Evolutionary conservation across 495 filamentous ascomycete species (phyloP).

Genomic region (Penicillium nucicola): DNA sequence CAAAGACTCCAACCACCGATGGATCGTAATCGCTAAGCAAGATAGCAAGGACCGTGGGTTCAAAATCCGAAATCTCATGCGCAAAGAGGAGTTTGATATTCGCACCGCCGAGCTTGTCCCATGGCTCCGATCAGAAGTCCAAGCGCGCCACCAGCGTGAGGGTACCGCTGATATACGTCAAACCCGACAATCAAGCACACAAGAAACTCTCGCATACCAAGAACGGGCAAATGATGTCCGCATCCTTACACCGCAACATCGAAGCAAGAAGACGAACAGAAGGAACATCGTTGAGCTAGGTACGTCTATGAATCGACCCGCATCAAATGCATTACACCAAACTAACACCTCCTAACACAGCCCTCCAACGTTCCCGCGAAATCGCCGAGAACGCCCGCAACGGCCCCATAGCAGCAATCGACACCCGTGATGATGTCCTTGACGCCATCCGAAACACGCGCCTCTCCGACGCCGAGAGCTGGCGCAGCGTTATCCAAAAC

Average conservation of each 20-base stretch:
- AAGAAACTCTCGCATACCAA: slow-evolving; percentile 30
- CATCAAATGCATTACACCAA: neutral
- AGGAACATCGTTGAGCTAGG: slow-evolving; percentile 77
- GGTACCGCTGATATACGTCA: slow-evolving; percentile 45
- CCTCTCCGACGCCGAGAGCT: slow-evolving; percentile 79
- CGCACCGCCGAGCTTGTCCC: slow-evolving; percentile 68
- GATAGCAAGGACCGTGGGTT: slow-evolving; percentile 64
- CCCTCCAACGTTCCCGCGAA: slow-evolving; percentile 59
- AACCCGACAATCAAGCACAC: slow-evolving; percentile 44
- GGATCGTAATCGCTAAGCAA: slow-evolving; percentile 84
- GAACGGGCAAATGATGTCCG: slow-evolving; percentile 72
- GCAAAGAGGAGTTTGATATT: slow-evolving; percentile 82
- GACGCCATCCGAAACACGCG: slow-evolving; percentile 72
- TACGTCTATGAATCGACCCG: slow-evolving; percentile 19
- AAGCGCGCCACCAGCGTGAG: slow-evolving; percentile 68
- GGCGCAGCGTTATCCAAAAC: slow-evolving; percentile 77
- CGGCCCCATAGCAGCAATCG: slow-evolving; percentile 82
- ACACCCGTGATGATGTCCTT: slow-evolving; percentile 82
- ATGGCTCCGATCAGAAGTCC: slow-evolving; percentile 79
- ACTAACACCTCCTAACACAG: slow-evolving; percentile 28
- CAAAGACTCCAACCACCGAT: slow-evolving; percentile 74
- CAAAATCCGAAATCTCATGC: slow-evolving; percentile 71
- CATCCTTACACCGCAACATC: slow-evolving; percentile 73
- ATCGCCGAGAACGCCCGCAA: slow-evolving; percentile 63
- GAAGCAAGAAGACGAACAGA: slow-evolving; percentile 87